A percentile compares a stretch with the other conserved stretches of the same genome.
Conservation (phyloP, 179 eudicot species). For the Actinidia polygama region DNA sequence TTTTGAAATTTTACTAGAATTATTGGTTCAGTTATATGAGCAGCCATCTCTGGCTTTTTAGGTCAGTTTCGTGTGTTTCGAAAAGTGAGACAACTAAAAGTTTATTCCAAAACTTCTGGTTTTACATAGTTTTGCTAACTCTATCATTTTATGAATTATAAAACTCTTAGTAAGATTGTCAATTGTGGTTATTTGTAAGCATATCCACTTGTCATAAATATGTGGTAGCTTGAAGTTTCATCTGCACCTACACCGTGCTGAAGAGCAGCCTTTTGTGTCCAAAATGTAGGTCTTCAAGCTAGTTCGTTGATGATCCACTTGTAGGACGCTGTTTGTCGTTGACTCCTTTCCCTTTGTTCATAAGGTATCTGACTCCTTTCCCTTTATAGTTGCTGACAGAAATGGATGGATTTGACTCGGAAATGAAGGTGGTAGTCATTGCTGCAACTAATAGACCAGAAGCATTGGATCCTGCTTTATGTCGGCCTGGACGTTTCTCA, state of each 20-base stretch:
- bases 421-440: constrained; percentile 80
- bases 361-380: constrained; percentile 19
- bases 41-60: too few relatives aligned
- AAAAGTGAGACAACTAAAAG: too few relatives aligned
- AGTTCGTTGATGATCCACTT: background rate
- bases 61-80: too few relatives aligned
- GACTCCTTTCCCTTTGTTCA: too few relatives aligned
- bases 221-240: background rate
- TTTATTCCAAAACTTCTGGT: too few relatives aligned
- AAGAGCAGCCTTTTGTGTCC: background rate
- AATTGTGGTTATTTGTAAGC: background rate
- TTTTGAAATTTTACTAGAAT: background rate
- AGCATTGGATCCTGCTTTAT: constrained; percentile 89
- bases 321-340: background rate
- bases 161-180: background rate
- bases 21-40: too few relatives aligned
- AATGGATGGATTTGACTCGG: constrained; percentile 98
- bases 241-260: too few relatives aligned
- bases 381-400: constrained; percentile 79
- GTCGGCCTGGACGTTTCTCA: constrained; percentile 97
- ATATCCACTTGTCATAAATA: background rate
- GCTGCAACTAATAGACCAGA: constrained; percentile 99
- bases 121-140: too few relatives aligned
- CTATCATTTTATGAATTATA: background rate
- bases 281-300: background rate